Evolutionary conservation across 1,284 basidiomycete genomes (phyloP).

Genomic region (Marasmius sp.): DNA sequence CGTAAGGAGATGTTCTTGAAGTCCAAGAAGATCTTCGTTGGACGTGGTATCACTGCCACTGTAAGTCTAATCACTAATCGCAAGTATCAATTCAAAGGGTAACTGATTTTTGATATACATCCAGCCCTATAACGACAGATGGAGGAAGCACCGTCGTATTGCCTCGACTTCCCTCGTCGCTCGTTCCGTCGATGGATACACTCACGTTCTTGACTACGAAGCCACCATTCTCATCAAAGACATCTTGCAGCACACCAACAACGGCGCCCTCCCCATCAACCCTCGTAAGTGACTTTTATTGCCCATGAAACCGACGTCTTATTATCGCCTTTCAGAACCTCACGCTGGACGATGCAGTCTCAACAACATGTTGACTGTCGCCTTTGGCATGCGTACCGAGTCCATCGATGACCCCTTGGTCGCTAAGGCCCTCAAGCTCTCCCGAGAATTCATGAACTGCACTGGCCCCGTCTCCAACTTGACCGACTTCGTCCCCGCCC

Average conservation of each 20-base stretch:
- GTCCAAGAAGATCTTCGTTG: constrained; percentile 37
- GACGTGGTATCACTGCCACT: constrained; percentile 37
- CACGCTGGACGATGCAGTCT: not conserved
- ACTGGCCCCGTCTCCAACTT: constrained; percentile 38
- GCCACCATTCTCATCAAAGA: constrained; percentile 32
- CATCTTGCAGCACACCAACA: constrained; percentile 29
- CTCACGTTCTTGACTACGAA: constrained; percentile 34
- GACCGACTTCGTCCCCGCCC: constrained; percentile 36
- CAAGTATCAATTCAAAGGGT: constrained; percentile 13
- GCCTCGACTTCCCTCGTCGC: constrained; percentile 31
- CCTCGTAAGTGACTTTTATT: constrained; percentile 26
- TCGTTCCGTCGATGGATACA: constrained; percentile 33
- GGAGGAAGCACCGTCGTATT: constrained; percentile 38
- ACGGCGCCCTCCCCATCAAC: constrained; percentile 34
- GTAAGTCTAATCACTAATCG: constrained; percentile 26
- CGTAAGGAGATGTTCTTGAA: constrained; percentile 44
- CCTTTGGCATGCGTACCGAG: constrained; percentile 35
- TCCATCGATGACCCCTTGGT: constrained; percentile 32
- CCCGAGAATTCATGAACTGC: constrained; percentile 37
- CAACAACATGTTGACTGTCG: constrained; percentile 37
- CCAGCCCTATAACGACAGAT: constrained; percentile 20
- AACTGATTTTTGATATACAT: not conserved
- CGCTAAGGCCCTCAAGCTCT: constrained; percentile 27
- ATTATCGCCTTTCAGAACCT: not conserved
- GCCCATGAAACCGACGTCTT: not conserved